Evolutionary conservation across 1,284 basidiomycete genomes (phyloP), one percentile per base, ranked within the genome.

Genomic region (Ustilago hordei): DNA sequence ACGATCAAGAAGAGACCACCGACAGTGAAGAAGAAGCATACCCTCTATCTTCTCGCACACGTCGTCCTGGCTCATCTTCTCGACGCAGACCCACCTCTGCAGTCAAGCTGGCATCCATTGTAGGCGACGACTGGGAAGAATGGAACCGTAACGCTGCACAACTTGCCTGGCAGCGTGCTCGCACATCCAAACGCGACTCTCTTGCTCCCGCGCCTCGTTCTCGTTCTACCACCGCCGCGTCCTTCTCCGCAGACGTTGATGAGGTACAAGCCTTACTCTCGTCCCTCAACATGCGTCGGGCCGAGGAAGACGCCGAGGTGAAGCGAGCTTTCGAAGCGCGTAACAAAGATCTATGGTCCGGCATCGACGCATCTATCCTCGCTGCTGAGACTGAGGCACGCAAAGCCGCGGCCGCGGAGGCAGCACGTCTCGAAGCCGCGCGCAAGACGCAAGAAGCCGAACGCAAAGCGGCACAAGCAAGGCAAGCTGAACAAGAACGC

Each of bases 291-390:
- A 64, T 85, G 57, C 61, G 79, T 15, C 72, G 79, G 28, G 59
- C 65, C 0, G 72, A 78, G 52, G 61, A 76, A 34, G 82, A 86
- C 17, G 62, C 65, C n/a, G 68, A 77, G 11, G 73, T 79, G 11
- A 69, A 78, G 17, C 65, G 67, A 11, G 82, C 77, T 4, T 86
- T 85, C 32, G 83, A 86, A 55, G 68, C 72, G 32, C 79, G 81
- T 4, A 81, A 85, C 55, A 70, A 78, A 32, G 64, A 54, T 11
- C 75, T 86, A 8, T 86, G 84, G 84, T 72, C 79, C 5, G 80
- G 74, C 35, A 83, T 86, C 53, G 84, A 86, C 41, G 64, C 67
- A 3, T 74, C 75, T 15, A 85, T 86, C 55, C 76, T 79, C 3
- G 71, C 77, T 2, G 84, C 80, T 11, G 82, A 85, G 68, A 61